These are phyloP conservation scores for Nicotiana otophora DNA, from an alignment of 257 asterid genomes.

Conservation along the genomic window DNA sequence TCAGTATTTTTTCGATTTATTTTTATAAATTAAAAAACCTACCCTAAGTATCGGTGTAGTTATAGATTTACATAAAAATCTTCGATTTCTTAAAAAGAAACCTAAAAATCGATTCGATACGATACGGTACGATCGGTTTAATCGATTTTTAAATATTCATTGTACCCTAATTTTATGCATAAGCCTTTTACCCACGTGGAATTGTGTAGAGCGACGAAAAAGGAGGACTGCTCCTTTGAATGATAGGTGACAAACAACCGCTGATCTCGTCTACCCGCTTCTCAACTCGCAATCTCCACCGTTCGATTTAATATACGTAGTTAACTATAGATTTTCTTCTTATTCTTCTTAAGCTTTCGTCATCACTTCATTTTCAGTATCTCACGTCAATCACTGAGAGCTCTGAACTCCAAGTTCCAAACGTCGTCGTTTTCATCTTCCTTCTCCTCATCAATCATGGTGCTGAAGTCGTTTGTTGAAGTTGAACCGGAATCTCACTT, in stretches of 20 bases:
- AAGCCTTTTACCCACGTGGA: not conserved
- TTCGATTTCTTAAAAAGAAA: no score
- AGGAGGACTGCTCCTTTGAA: slow-evolving; percentile 6
- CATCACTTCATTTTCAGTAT: not conserved
- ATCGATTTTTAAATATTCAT: no score
- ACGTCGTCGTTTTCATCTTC: not conserved
- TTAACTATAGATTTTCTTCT: not conserved
- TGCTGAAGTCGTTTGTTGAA: slow-evolving; percentile 64
- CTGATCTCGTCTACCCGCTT: not conserved
- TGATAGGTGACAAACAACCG: not conserved
- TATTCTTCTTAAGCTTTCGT: no score
- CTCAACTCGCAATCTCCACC: not conserved
- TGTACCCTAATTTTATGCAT: no score
- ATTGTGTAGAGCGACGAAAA: not conserved
- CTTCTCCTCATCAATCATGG: slow-evolving; percentile 28
- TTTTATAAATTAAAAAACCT: no score
- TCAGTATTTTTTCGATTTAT: no score
- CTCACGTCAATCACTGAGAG: no score
- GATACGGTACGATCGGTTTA: no score
- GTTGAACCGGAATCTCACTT: slow-evolving; percentile 83
- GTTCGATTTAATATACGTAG: not conserved
- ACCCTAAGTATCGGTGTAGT: no score
- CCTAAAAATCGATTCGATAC: no score
- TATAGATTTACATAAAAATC: no score
- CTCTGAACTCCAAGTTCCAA: not conserved